A percentile compares a stretch with the other conserved stretches of the same genome.
Conservation (phyloP, 495 filamentous ascomycete species). For the Podospora fimiseda region DNA sequence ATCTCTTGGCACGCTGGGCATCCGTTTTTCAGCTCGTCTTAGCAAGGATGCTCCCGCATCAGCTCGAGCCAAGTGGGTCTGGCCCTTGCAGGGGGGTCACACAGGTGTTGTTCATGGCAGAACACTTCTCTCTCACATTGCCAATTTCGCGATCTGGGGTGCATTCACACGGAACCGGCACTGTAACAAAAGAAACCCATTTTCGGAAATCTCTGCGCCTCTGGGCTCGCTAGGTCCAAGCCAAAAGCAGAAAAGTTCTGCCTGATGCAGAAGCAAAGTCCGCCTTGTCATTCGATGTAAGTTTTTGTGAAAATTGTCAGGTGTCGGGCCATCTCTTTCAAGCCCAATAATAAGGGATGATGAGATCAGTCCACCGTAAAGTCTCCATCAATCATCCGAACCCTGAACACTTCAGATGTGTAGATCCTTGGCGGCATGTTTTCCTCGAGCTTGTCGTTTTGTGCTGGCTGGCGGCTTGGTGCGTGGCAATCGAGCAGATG, state of each 20-base stretch:
- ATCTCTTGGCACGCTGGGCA: constrained; percentile 25
- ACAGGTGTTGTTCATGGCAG: too few relatives aligned
- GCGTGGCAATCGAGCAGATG: not conserved
- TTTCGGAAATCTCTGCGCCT: not conserved
- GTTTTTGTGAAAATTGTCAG: not conserved
- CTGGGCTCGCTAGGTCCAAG: not conserved
- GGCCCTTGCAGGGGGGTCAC: not conserved
- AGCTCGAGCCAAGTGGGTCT: not conserved
- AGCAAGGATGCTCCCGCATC: constrained; percentile 1
- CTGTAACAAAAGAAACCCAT: not conserved
- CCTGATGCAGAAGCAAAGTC: not conserved
- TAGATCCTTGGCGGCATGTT: too few relatives aligned
- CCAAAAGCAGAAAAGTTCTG: not conserved
- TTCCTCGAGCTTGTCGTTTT: too few relatives aligned
- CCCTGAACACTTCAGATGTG: too few relatives aligned
- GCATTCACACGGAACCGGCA: not conserved
- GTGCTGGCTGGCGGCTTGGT: not conserved
- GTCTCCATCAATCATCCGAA: not conserved
- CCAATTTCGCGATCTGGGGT: not conserved
- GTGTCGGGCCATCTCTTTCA: too few relatives aligned
- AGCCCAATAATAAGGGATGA: not conserved
- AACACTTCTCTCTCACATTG: not conserved
- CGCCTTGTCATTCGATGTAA: not conserved
- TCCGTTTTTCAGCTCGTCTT: constrained; percentile 4
- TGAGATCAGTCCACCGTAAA: not conserved